phyloP scores from a whole-genome alignment of 352 stramenopile genomes.

The Pythium rhizo-oryzae region DNA sequence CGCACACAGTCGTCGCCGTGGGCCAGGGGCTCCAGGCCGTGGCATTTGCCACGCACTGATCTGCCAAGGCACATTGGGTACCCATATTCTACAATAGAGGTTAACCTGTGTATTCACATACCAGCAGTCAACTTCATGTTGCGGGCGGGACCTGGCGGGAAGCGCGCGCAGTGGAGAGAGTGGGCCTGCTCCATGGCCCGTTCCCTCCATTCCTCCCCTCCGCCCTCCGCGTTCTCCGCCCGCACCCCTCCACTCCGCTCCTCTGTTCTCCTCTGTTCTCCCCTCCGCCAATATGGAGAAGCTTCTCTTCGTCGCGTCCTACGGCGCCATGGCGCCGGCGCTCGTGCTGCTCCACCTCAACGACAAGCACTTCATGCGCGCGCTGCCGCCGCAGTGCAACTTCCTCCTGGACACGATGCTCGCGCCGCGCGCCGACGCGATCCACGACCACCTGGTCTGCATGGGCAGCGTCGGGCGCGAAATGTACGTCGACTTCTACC shows the following conservation, averaged over 20 bases:
- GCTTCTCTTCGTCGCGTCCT: conserved; percentile 24
- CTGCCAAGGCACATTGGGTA: background rate
- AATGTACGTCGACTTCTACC: conserved; percentile 35
- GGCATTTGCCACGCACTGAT: conserved; percentile 30
- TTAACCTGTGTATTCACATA: background rate
- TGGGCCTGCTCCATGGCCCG: background rate
- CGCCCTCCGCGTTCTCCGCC: background rate
- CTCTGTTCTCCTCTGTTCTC: background rate
- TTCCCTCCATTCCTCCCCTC: background rate
- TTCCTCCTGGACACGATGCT: conserved; percentile 29
- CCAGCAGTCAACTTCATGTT: background rate
- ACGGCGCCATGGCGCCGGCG: conserved; percentile 30
- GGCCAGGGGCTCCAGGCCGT: conserved; percentile 80
- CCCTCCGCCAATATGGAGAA: conserved; percentile 19
- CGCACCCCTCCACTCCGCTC: background rate
- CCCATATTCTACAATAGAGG: conserved; percentile 16
- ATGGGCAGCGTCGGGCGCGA: conserved; percentile 27
- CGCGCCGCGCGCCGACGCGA: conserved; percentile 15
- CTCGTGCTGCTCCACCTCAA: conserved; percentile 23
- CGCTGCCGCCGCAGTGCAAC: conserved; percentile 26
- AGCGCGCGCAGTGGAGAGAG: background rate
- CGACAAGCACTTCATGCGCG: conserved; percentile 20
- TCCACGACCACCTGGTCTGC: conserved; percentile 34
- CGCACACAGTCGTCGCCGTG: conserved; percentile 56
- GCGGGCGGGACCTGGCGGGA: background rate